Conservation (phyloP, 768 basidiomycete species). For the Rhizopogon salebrosus region DNA sequence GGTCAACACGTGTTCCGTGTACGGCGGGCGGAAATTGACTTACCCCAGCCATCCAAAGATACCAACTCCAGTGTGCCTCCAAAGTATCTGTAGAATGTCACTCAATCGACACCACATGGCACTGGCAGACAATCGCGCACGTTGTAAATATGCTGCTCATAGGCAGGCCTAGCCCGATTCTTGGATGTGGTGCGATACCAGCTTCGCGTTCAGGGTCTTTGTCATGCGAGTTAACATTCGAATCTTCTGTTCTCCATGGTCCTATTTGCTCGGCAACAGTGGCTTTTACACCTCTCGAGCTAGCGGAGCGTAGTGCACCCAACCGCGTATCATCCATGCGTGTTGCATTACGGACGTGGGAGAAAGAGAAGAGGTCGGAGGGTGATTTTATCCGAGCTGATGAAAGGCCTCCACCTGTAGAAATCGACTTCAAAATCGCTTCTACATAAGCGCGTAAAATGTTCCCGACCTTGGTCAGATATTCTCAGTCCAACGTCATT, state of each 20-base stretch:
- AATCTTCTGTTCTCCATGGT: slow-evolving; percentile 30
- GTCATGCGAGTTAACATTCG: slow-evolving; percentile 15
- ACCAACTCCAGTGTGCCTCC: slow-evolving; percentile 77
- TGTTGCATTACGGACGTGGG: slow-evolving; percentile 72
- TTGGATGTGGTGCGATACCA: slow-evolving; percentile 48
- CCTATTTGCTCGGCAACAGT: slow-evolving; percentile 78
- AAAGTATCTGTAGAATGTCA: slow-evolving; percentile 55
- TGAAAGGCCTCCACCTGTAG: slow-evolving; percentile 66
- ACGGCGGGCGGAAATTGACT: slow-evolving; percentile 18
- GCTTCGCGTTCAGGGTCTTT: slow-evolving; percentile 38
- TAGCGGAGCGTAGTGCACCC: slow-evolving; percentile 61
- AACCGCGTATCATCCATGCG: slow-evolving; percentile 64
- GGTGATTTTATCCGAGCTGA: slow-evolving; percentile 52
- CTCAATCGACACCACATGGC: not conserved
- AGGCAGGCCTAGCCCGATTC: slow-evolving; percentile 78
- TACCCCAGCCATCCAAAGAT: slow-evolving; percentile 81
- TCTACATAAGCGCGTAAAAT: not conserved
- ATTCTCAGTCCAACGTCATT: slow-evolving; percentile 77
- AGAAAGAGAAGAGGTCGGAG: slow-evolving; percentile 85
- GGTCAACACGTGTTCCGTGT: not conserved
- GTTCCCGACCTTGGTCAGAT: slow-evolving; percentile 74
- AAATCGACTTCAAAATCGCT: slow-evolving; percentile 8
- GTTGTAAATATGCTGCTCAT: slow-evolving; percentile 89
- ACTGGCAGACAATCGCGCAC: slow-evolving; percentile 31
- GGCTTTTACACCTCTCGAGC: slow-evolving; percentile 60